Evolutionary conservation across 805 yeast species (phyloP).

Genomic region (Yamadazyma scolyti): DNA sequence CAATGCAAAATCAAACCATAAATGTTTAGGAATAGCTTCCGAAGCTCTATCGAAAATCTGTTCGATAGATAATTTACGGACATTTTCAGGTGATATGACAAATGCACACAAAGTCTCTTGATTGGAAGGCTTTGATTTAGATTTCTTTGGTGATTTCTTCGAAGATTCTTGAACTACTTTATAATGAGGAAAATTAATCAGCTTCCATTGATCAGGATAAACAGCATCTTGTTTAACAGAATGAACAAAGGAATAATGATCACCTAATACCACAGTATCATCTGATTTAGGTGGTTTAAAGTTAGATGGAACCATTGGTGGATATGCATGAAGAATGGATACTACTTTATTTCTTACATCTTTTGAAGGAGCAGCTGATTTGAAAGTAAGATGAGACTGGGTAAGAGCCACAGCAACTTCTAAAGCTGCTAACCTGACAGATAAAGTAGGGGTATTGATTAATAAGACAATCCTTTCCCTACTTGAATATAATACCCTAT

Average conservation of each 20-base stretch:
- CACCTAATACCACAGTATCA: conserved; percentile 24
- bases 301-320: conserved; percentile 41
- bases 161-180: conserved; percentile 17
- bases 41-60: conserved; percentile 63
- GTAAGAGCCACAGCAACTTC: conserved; percentile 58
- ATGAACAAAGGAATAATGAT: conserved; percentile 46
- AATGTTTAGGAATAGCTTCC: conserved; percentile 55
- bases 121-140: conserved; percentile 5
- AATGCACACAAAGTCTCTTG: conserved; percentile 52
- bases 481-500: conserved; percentile 66
- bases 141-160: conserved; percentile 11
- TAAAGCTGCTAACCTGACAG: conserved; percentile 57
- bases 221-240: conserved; percentile 8
- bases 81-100: conserved; percentile 50
- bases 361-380: conserved; percentile 40
- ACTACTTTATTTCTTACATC: conserved; percentile 44
- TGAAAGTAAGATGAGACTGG: conserved; percentile 53
- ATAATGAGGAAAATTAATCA: conserved; percentile 25
- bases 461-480: conserved; percentile 56
- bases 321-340: conserved; percentile 52
- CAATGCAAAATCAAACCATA: conserved; percentile 60
- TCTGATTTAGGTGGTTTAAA: conserved; percentile 3
- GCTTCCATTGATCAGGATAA: conserved; percentile 10
- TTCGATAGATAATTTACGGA: conserved; percentile 51
- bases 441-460: conserved; percentile 55